Conservation (phyloP, 768 basidiomycete species). For the Suillus discolor region DNA sequence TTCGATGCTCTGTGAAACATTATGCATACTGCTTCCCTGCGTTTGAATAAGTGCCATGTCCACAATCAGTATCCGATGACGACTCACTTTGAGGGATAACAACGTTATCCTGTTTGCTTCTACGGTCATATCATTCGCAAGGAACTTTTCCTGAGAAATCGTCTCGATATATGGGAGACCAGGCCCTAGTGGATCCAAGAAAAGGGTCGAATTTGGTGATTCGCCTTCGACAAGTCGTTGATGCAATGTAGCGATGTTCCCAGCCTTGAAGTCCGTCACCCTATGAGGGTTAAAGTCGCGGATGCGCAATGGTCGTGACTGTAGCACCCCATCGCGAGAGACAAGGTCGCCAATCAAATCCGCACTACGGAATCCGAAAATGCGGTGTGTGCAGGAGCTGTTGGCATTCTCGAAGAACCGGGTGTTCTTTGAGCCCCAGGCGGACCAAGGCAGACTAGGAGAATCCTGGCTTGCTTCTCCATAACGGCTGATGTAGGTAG, state of each 20-base stretch:
- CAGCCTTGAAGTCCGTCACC: background rate
- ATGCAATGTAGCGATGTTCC: background rate
- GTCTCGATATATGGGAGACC: background rate
- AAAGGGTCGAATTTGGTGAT: background rate
- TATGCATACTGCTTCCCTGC: background rate
- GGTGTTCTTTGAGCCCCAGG: background rate
- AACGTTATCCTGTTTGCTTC: background rate
- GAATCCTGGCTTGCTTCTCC: background rate
- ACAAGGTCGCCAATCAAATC: background rate
- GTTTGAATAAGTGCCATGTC: background rate
- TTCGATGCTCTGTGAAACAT: background rate
- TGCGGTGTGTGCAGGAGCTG: too few species aligned
- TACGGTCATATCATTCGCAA: background rate
- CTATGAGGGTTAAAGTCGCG: slow-evolving; percentile 3
- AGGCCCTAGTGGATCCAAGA: background rate
- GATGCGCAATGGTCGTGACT: background rate
- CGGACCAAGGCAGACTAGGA: background rate
- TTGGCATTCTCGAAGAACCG: background rate
- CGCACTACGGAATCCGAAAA: background rate
- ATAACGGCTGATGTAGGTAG: background rate
- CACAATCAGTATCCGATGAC: background rate
- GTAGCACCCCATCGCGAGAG: background rate
- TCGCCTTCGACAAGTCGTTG: slow-evolving; percentile 3
- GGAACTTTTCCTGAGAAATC: background rate
- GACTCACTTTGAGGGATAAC: background rate